A percentile compares a stretch with the other conserved stretches of the same genome.
Evolutionary conservation across 257 asterid genomes (phyloP).

Genomic region (Handroanthus guayacan): DNA sequence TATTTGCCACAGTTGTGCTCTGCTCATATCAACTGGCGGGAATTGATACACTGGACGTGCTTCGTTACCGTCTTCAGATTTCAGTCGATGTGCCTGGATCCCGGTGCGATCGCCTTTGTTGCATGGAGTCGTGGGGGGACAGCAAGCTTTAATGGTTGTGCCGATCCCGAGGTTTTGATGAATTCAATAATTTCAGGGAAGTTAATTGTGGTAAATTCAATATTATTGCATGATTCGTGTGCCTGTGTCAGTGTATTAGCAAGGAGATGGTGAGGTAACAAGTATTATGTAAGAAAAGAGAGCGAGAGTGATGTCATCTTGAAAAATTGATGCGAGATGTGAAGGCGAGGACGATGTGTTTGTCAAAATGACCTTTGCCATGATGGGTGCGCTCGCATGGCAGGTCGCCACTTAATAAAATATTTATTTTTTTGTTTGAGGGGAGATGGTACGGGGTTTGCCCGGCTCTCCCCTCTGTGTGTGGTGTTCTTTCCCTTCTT

Average conservation of each 20-base stretch:
- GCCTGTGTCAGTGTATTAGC: neutral
- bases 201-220: conserved; percentile 5
- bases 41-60: neutral
- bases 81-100: neutral
- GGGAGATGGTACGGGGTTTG: conserved; percentile 66
- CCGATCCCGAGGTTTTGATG: neutral
- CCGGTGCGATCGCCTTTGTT: neutral
- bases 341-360: conserved; percentile 26
- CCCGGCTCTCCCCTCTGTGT: conserved; percentile 61
- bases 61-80: neutral
- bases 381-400: conserved; percentile 79
- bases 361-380: conserved; percentile 56
- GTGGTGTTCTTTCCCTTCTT: conserved; percentile 34
- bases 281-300: conserved; percentile 31
- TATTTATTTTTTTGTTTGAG: conserved; percentile 33
- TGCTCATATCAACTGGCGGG: neutral
- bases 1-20: neutral
- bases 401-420: conserved; percentile 56
- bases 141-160: neutral
- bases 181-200: conserved; percentile 10
- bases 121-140: neutral
- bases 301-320: neutral
- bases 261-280: neutral
- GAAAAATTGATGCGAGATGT: neutral
- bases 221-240: neutral